Conservation (phyloP, 345 rosid genomes). For the Citrus reticulata region DNA sequence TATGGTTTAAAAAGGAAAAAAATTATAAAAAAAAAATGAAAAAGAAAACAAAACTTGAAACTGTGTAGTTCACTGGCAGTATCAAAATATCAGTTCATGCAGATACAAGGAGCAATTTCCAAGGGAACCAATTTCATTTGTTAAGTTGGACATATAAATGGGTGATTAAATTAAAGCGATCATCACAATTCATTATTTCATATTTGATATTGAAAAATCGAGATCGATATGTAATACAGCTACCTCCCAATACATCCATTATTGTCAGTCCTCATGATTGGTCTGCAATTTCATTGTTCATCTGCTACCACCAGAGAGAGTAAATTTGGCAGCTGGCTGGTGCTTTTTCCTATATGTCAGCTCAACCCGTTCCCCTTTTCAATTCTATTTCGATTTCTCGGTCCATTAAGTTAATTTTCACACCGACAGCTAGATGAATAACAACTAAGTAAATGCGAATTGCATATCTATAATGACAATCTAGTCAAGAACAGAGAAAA, state of each 20-base stretch:
- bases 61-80: background rate
- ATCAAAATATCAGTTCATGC: background rate
- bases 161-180: too few species aligned
- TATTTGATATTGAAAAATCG: background rate
- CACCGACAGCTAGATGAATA: background rate
- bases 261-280: conserved; percentile 25
- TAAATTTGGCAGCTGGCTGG: conserved; percentile 12
- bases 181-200: background rate
- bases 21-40: too few species aligned
- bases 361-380: background rate
- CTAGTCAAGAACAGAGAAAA: too few species aligned
- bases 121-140: background rate
- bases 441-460: too few species aligned
- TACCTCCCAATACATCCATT: conserved; percentile 22
- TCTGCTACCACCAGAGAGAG: background rate
- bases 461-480: too few species aligned
- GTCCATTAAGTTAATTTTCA: background rate
- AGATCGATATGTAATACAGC: conserved; percentile 17
- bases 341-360: conserved; percentile 1
- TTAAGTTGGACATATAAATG: background rate
- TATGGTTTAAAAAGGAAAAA: background rate
- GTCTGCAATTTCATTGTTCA: conserved; percentile 3
- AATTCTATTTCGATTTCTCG: background rate
- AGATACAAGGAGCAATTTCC: background rate
- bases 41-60: background rate